Conservation (phyloP, 2,329 filamentous ascomycete genomes). For the Saccharata proteae region DNA sequence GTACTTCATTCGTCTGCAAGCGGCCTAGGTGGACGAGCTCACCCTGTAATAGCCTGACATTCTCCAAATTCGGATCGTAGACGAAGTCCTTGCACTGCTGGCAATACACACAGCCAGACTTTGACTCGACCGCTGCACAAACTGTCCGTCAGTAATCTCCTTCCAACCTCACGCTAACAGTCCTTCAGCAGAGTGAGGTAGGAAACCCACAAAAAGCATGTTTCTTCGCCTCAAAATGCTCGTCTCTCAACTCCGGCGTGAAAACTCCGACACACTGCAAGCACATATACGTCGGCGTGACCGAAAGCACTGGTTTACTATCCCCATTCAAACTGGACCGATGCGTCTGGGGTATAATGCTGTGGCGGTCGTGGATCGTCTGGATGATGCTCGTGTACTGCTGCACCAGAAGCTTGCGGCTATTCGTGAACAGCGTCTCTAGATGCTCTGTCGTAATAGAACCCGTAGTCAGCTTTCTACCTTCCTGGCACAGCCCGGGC, state of each 20-base stretch:
- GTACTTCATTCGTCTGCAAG: not conserved
- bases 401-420: slow-evolving; percentile 55
- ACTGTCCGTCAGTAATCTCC: slow-evolving; percentile 12
- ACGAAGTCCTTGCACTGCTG: slow-evolving; percentile 74
- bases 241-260: slow-evolving; percentile 50
- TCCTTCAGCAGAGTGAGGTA: not conserved
- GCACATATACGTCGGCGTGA: slow-evolving; percentile 48
- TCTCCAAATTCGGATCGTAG: slow-evolving; percentile 70
- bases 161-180: slow-evolving; percentile 4
- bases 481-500: too few species aligned
- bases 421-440: slow-evolving; percentile 54
- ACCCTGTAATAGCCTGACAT: slow-evolving; percentile 60
- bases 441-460: slow-evolving; percentile 49
- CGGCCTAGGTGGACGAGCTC: slow-evolving; percentile 15
- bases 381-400: slow-evolving; percentile 63
- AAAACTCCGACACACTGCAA: slow-evolving; percentile 61
- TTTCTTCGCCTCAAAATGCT: slow-evolving; percentile 55
- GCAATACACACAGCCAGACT: slow-evolving; percentile 63
- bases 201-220: slow-evolving; percentile 57
- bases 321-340: slow-evolving; percentile 37
- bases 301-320: slow-evolving; percentile 44
- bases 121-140: slow-evolving; percentile 59
- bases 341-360: slow-evolving; percentile 53
- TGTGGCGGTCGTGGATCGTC: slow-evolving; percentile 56
- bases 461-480: not conserved